A percentile compares a stretch with the other conserved stretches of the same genome.
Evolutionary conservation across 164 flowering plant genomes (phyloP).

Genomic region (Stephania japonica): DNA sequence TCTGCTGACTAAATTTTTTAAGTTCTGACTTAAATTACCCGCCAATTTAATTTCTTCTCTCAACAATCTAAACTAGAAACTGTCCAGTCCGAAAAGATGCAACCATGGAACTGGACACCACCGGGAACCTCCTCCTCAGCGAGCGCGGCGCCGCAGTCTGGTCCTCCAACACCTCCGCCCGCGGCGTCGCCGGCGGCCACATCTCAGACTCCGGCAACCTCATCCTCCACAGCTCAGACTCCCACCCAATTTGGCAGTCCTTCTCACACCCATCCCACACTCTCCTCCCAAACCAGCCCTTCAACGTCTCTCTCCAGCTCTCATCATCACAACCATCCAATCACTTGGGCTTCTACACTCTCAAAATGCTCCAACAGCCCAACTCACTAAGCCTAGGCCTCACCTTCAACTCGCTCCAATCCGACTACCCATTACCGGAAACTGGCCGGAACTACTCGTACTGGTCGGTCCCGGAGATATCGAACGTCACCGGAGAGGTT

Average conservation of each 20-base stretch:
- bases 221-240: constrained; percentile 33
- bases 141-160: constrained; percentile 42
- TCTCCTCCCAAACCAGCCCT: constrained; percentile 71
- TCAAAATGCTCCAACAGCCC: constrained; percentile 83
- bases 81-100: constrained; percentile 67
- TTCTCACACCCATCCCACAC: constrained; percentile 86
- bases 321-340: too few species aligned
- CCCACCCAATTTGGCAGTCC: constrained; percentile 49
- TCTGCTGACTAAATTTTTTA: too few species aligned
- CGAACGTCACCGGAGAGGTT: constrained; percentile 80
- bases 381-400: constrained; percentile 71
- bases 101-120: constrained; percentile 51
- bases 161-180: constrained; percentile 65
- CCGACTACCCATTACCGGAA: constrained; percentile 18
- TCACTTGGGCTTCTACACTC: constrained; percentile 55
- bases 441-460: constrained; percentile 58
- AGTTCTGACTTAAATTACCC: constrained; percentile 26
- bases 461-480: constrained; percentile 52
- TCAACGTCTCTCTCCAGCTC: constrained; percentile 52
- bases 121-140: constrained; percentile 66
- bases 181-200: constrained; percentile 37
- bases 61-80: constrained; percentile 57
- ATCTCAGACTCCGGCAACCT: constrained; percentile 81
- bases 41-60: constrained; percentile 42
- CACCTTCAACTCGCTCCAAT: constrained; percentile 52